Base-by-base conservation (phyloP, 2,329 filamentous ascomycete genomes). In the Trichoderma sp. region DNA sequence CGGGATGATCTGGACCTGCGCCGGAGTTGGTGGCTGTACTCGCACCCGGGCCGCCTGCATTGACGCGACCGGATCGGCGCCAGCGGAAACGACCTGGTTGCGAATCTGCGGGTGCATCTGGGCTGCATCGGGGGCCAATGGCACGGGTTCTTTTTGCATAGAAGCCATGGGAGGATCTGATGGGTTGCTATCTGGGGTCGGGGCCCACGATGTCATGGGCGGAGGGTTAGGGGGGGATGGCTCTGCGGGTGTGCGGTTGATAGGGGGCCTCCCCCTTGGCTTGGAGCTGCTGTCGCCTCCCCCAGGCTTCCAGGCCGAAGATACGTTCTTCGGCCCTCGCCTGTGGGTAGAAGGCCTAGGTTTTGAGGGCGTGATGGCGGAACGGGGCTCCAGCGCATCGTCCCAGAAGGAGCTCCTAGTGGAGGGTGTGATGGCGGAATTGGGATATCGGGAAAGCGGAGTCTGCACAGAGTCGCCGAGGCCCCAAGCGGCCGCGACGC, bases 311-410 rank as follows among this genome's bases (percentile, higher is more conserved):
- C 93, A 97, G 0, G 93, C 93, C 10, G 93, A 97, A 0, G 93
- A 97, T 0, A 97, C 92, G 7, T 91, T 92, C 72, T 87, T 87
- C 0, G 92, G 90, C 0, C 93, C 93, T 74, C 96, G 90, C 4
- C 91, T 85, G 63, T 75, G 76, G 12, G 68, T 64, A 3, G 72
- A 60, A 19, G 81, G 76, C 66, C 84, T 82, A 2, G 78, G 76
- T 68, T 82, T 88, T 60, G 84, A 86, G 1, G 89, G 87, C 4
- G 89, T 90, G n/a, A 91, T 81, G 3, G 91, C 90, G 0, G 92
- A 93, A 56, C 83, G 87, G 10, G 91, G 90, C 68, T 92, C 89
- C 54, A 74, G 66, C 3, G 78, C 67, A n/a, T 85, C 83, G n/a
- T 80, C 78, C 84, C 84, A 86, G 68, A 85, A 85, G 0, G 74